These are phyloP conservation scores for Pyrenochaeta sp. DNA, from an alignment of 2,329 filamentous ascomycete genomes.

Conservation along the genomic window DNA sequence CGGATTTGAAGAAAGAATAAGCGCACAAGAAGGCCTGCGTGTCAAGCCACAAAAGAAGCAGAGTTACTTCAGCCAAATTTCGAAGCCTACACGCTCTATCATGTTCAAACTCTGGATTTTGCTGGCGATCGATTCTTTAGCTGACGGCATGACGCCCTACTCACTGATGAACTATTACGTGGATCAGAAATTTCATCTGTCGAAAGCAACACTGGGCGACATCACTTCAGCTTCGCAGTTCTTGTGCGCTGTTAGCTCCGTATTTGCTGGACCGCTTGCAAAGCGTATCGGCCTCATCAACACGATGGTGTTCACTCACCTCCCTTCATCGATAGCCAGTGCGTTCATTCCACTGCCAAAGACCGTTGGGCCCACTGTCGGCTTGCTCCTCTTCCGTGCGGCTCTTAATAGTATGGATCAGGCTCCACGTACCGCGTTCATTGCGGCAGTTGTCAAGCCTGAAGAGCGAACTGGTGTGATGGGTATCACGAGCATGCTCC, in stretches of 20 bases:
- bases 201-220: slow-evolving; percentile 65
- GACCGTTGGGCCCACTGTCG: slow-evolving; percentile 60
- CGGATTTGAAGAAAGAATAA: slow-evolving; percentile 32
- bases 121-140: slow-evolving; percentile 68
- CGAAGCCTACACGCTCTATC: slow-evolving; percentile 61
- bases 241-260: slow-evolving; percentile 60
- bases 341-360: slow-evolving; percentile 62
- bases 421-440: slow-evolving; percentile 70
- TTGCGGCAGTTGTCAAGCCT: slow-evolving; percentile 70
- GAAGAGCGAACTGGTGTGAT: slow-evolving; percentile 74
- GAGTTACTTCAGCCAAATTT: slow-evolving; percentile 61
- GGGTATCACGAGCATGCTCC: slow-evolving; percentile 69
- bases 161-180: slow-evolving; percentile 48
- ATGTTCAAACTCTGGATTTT: slow-evolving; percentile 73
- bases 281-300: slow-evolving; percentile 68
- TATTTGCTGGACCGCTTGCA: slow-evolving; percentile 66
- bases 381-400: slow-evolving; percentile 65
- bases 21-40: slow-evolving; percentile 22
- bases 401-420: slow-evolving; percentile 75
- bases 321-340: slow-evolving; percentile 68
- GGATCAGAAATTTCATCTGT: slow-evolving; percentile 43
- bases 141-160: slow-evolving; percentile 65
- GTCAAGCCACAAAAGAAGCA: slow-evolving; percentile 35
- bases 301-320: slow-evolving; percentile 58
- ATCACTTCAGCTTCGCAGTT: slow-evolving; percentile 60